A percentile compares a stretch with the other conserved stretches of the same genome.
Evolutionary conservation across 768 basidiomycete genomes (phyloP).

Genomic region (Hebeloma cylindrosporum): DNA sequence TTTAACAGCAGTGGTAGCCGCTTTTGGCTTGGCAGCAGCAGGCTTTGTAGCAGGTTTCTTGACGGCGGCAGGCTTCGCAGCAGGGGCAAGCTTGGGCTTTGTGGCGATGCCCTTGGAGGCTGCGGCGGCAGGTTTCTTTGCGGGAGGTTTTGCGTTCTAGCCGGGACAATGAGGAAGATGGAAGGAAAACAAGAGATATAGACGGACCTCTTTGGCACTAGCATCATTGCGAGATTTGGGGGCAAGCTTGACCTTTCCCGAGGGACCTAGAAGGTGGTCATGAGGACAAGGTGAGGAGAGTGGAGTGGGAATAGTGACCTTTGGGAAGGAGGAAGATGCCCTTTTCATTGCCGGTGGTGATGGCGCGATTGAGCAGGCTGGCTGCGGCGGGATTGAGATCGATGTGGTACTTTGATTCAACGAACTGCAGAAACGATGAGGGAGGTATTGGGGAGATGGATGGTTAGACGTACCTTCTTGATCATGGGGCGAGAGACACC

Average conservation of each 20-base stretch:
- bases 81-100: constrained; percentile 24
- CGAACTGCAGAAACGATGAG: constrained; percentile 50
- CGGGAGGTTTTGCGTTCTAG: constrained; percentile 44
- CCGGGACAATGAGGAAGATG: constrained; percentile 2
- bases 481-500: constrained; percentile 82
- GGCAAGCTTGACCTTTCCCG: constrained; percentile 57
- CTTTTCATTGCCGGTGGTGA: constrained; percentile 52
- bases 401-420: constrained; percentile 81
- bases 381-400: constrained; percentile 70
- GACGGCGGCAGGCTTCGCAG: too few species aligned
- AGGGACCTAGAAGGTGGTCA: constrained; percentile 30
- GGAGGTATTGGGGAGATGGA: constrained; percentile 15
- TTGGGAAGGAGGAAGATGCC: constrained; percentile 52
- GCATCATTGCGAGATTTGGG: constrained; percentile 62
- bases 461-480: constrained; percentile 59
- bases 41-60: constrained; percentile 8
- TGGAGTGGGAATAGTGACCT: constrained; percentile 24
- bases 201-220: constrained; percentile 49
- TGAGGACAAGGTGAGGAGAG: constrained; percentile 4
- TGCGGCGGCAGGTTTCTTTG: constrained; percentile 36
- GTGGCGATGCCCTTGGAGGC: constrained; percentile 22
- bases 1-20: constrained; percentile 21
- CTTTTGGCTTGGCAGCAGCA: constrained; percentile 6
- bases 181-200: constrained; percentile 9
- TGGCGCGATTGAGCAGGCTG: constrained; percentile 78